Evolutionary conservation across 2,329 filamentous ascomycete species (phyloP), one percentile per base, ranked within the genome.

Genomic region (Septoria linicola): DNA sequence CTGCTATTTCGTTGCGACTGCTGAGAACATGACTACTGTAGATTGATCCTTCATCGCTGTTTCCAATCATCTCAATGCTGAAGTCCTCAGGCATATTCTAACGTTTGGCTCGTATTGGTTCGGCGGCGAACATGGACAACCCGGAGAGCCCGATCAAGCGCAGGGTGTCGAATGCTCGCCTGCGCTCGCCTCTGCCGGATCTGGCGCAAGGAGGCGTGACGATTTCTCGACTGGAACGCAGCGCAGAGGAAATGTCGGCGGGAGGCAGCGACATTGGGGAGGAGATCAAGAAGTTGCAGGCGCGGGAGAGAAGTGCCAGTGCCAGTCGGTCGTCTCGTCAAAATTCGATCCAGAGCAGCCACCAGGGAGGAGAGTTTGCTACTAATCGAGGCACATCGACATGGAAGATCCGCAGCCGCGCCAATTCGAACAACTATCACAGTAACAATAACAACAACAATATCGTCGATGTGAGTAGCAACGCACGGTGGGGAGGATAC

Each of bases 241-340:
- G 83, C 8, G 87, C 87, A 41, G 87, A 90, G 70, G 80, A 83
- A 58, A 76, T 91, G 68, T 88, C 85, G 73, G 51, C 55, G 23
- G 84, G 83, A 50, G 78, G 77, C 40, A 87, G 84, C 56, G 88
- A 87, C 55, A 87, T 90, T 64, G 86, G 87, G 62, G 82, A 87
- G 73, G 86, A 88, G 60, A 91, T 90, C 62, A 80, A 85, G 53
- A 82, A 85, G 63, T 76, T 89, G 59, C 83, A 88, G 69, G 76
- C 82, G 54, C 83, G 49, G 31, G 54, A 61, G 40, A 52, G 55
- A 30, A 49, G 52, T 43, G 49, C 56, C 27, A 65, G 62, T 49
- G 53, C 62, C 4, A 36, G 35, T 30, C 37, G 51, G 16, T 42
- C 43, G n/a, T 8, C 13, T 13, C 45, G 45, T 20, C 57, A 61